These are phyloP conservation scores for Ogataea pignaliae DNA, from an alignment of 805 yeast genomes.

Conservation along the genomic window DNA sequence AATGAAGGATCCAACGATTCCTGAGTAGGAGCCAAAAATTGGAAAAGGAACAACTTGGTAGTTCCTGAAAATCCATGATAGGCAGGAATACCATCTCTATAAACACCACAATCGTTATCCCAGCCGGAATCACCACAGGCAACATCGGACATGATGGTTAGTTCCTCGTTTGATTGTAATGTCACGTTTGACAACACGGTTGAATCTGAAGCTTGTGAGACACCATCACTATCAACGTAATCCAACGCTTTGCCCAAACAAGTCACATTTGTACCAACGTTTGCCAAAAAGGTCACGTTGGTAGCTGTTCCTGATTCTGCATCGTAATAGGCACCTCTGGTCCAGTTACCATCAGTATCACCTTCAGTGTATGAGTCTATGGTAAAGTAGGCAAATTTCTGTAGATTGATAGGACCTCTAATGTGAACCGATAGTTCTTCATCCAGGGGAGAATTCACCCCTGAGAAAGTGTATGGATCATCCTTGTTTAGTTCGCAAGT, in stretches of 20 bases:
- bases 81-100: constrained; percentile 79
- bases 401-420: constrained; percentile 66
- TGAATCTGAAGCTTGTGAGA: constrained; percentile 38
- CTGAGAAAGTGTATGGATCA: constrained; percentile 39
- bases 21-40: constrained; percentile 56
- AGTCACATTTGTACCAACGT: constrained; percentile 53
- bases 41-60: constrained; percentile 68
- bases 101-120: constrained; percentile 65
- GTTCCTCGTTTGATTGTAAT: constrained; percentile 56
- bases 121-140: constrained; percentile 54
- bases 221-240: constrained; percentile 57
- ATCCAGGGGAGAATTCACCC: constrained; percentile 61
- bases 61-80: constrained; percentile 70
- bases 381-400: constrained; percentile 59
- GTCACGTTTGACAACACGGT: constrained; percentile 46
- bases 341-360: constrained; percentile 45
- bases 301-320: constrained; percentile 43
- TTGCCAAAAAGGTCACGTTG: constrained; percentile 65
- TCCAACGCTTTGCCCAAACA: constrained; percentile 69
- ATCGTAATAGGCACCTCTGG: constrained; percentile 56
- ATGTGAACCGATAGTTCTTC: constrained; percentile 72
- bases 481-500: constrained; percentile 37
- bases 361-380: constrained; percentile 37
- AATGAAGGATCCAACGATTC: constrained; percentile 33
- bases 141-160: constrained; percentile 52